Evolutionary conservation across 768 basidiomycete species (phyloP).

Genomic region (Sporobolomyces phaffii): DNA sequence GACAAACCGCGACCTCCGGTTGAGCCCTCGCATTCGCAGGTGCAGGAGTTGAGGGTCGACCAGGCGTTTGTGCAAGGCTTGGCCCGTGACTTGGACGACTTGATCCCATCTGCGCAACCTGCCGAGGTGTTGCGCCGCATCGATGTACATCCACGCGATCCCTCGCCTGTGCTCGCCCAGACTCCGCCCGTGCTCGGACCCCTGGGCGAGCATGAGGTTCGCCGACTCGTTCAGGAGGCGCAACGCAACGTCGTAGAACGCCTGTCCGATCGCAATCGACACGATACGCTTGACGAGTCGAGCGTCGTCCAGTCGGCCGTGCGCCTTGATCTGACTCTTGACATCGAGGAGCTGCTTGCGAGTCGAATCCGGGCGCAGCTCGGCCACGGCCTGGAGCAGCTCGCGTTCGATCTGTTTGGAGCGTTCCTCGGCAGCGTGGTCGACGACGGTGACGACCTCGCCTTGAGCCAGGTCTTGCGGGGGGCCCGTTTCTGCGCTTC

Average conservation of each 20-base stretch:
- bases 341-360: background rate
- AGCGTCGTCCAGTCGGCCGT: slow-evolving; percentile 8
- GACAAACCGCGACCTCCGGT: slow-evolving; percentile 3
- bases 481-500: too few relatives aligned
- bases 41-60: slow-evolving; percentile 1
- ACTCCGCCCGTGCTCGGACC: too few relatives aligned
- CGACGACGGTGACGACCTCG: too few relatives aligned
- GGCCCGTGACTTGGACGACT: slow-evolving; percentile 11
- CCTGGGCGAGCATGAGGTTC: background rate
- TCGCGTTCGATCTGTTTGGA: background rate
- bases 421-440: background rate
- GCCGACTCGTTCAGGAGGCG: slow-evolving; percentile 11
- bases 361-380: background rate
- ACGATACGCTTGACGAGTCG: background rate
- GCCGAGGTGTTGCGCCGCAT: background rate
- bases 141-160: slow-evolving; percentile 3
- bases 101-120: background rate
- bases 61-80: background rate
- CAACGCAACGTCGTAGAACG: background rate
- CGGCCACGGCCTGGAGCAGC: background rate
- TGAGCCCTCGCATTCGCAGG: slow-evolving; percentile 17
- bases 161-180: background rate
- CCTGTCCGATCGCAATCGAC: background rate
- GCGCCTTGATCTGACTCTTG: background rate
- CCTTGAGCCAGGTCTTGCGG: too few relatives aligned